A percentile compares a stretch with the other conserved stretches of the same genome.
Conservation (phyloP, 306 rosid genomes). For the Rosa rugosa region DNA sequence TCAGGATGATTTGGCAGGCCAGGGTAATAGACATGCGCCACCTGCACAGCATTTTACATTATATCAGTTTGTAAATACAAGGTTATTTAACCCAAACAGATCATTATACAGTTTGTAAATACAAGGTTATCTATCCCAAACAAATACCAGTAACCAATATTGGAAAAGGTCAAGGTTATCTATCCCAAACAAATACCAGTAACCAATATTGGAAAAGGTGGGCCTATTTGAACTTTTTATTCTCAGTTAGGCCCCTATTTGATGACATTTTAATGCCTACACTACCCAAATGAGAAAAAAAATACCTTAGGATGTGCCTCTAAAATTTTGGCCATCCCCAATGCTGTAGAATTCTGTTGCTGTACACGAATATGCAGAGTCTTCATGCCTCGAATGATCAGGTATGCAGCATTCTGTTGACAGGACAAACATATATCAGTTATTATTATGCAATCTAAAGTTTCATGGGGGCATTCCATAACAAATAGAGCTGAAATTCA, state of each 20-base stretch:
- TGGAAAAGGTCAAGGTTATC: too few relatives aligned
- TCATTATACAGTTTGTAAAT: conserved; percentile 21
- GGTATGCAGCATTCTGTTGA: conserved; percentile 95
- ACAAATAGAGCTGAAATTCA: background rate
- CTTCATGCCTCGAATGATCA: conserved; percentile 94
- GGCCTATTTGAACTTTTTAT: background rate
- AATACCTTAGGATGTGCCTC: conserved; percentile 97
- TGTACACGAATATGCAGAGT: conserved; percentile 90
- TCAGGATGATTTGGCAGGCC: conserved; percentile 94
- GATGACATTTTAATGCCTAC: background rate
- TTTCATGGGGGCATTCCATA: background rate
- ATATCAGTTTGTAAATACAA: conserved; percentile 21
- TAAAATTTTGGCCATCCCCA: conserved; percentile 84
- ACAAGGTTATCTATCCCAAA: conserved; percentile 9
- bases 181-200: background rate
- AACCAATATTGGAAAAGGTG: background rate
- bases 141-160: background rate
- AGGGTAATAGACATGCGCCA: conserved; percentile 84
- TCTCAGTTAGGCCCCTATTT: background rate
- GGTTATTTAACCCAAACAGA: background rate
- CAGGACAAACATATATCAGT: background rate
- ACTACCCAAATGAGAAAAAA: background rate
- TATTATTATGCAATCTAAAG: background rate
- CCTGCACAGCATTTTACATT: conserved; percentile 49
- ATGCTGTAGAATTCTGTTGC: conserved; percentile 86